A percentile compares a stretch with the other conserved stretches of the same genome.
phyloP scores from a whole-genome alignment of 169 alveolate species.

The Babesia caballi region DNA sequence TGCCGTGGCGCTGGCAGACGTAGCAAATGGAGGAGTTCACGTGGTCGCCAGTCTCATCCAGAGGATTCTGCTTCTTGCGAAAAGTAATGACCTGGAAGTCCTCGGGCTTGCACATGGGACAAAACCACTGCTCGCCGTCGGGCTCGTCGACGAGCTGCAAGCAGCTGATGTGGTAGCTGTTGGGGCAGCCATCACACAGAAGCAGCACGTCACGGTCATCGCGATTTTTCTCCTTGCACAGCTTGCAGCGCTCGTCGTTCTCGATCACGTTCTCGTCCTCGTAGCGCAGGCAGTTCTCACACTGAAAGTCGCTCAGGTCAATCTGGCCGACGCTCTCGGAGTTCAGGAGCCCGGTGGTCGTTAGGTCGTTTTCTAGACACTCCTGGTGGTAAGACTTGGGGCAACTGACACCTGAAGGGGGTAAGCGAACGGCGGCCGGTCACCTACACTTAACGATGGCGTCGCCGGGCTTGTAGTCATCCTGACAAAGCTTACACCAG shows the following conservation, averaged over 20 bases:
- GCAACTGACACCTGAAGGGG: constrained; percentile 61
- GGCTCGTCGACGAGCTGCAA: constrained; percentile 81
- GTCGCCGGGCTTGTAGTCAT: constrained; percentile 73
- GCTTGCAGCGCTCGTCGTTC: constrained; percentile 82
- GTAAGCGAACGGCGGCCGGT: not conserved
- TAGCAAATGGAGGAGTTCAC: constrained; percentile 83
- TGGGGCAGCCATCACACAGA: constrained; percentile 90
- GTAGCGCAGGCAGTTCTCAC: constrained; percentile 77
- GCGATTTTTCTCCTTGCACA: constrained; percentile 74
- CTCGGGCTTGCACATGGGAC: constrained; percentile 86
- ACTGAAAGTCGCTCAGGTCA: constrained; percentile 67
- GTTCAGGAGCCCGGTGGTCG: constrained; percentile 40
- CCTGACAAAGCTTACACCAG: constrained; percentile 80
- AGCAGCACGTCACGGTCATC: constrained; percentile 76
- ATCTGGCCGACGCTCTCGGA: constrained; percentile 55
- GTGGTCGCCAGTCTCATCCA: constrained; percentile 75
- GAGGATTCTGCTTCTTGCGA: constrained; percentile 72
- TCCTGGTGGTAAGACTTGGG: constrained; percentile 73
- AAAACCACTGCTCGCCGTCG: constrained; percentile 84
- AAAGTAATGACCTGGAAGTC: constrained; percentile 77
- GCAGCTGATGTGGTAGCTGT: constrained; percentile 84
- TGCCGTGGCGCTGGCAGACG: constrained; percentile 87
- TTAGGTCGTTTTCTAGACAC: constrained; percentile 71
- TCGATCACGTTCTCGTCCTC: constrained; percentile 73
- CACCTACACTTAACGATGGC: constrained; percentile 67